Base-by-base conservation (phyloP, 1,284 basidiomycete genomes). In the Ganoderma meredithae region DNA sequence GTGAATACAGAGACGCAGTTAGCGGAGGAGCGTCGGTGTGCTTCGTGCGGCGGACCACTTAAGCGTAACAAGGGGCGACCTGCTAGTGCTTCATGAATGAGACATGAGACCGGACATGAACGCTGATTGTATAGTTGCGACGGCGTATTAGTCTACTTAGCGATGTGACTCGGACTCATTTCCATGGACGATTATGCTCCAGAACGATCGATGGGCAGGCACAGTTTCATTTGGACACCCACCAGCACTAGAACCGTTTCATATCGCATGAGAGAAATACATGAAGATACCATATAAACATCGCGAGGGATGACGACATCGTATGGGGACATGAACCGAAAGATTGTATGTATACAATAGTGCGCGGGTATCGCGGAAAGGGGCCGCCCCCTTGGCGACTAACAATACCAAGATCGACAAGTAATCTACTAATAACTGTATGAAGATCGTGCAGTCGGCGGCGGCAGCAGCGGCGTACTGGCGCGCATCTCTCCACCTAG, bases 311-410 rank as follows among this genome's bases (percentile, higher is more conserved):
- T 40, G 25, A 60, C 39, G 58, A 41, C 53, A 61, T 22, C 10
- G 36, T 41, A 36, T 39, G 60, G 44, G 60, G 44, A 19, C 43
- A 41, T 39, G 56, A 39, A 22, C 43, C 36, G 36, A 66, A 60
- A 61, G 65, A 64, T 60, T 64, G 69, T 67, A 67, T 61, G 47
- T 67, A 52, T 72, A 72, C 68, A 72, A 44, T 68, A 68, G 59
- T 69, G 70, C 67, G 55, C 31, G 67, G 68, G 70, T 69, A 71
- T 71, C 55, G 62, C 66, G 64, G 44, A 62, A 31, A 55, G 65
- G 60, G 65, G 60, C 66, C 47, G 22, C 47, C 47, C 65, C 56
- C 36, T 40, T 40, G 40, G 55, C 55, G 63, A 63, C 55, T 67
- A 62, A 66, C 60, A 62, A 55, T 58, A 63, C 63, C 62, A 44